A percentile compares a stretch with the other conserved stretches of the same genome.
These are phyloP conservation scores for Acer saccharum DNA, from an alignment of 345 rosid species.

Conservation along the genomic window DNA sequence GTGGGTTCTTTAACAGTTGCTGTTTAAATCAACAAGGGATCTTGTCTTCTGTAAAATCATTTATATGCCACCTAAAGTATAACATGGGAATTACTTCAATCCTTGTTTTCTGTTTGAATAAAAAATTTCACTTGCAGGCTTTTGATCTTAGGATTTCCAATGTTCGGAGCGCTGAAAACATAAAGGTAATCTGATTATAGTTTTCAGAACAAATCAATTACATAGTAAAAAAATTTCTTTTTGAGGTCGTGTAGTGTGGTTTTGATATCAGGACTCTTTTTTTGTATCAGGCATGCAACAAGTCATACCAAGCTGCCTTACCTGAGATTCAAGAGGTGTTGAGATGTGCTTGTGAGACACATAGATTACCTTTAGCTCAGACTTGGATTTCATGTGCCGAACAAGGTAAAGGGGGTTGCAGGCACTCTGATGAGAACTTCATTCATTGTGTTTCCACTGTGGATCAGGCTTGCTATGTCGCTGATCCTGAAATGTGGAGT, in stretches of 20 bases:
- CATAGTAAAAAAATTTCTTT: constrained; percentile 13
- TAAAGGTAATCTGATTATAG: constrained; percentile 52
- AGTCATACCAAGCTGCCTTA: constrained; percentile 65
- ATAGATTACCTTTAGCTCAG: constrained; percentile 80
- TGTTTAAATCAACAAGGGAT: not conserved
- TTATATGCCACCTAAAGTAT: too few relatives aligned
- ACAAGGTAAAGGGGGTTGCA: constrained; percentile 80
- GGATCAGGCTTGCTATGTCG: constrained; percentile 70
- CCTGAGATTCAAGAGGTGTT: constrained; percentile 79
- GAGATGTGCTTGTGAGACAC: constrained; percentile 74
- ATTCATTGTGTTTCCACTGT: constrained; percentile 73
- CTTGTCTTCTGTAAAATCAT: constrained; percentile 3
- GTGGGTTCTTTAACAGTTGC: not conserved
- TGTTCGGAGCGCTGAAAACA: constrained; percentile 31
- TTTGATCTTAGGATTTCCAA: constrained; percentile 81
- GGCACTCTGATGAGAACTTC: constrained; percentile 79
- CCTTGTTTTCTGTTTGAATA: constrained; percentile 7
- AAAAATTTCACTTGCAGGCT: constrained; percentile 49
- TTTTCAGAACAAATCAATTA: constrained; percentile 12
- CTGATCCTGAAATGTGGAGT: constrained; percentile 50
- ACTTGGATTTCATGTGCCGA: constrained; percentile 80
- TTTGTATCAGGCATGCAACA: constrained; percentile 47
- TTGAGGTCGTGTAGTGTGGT: constrained; percentile 15
- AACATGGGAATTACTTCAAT: not conserved
- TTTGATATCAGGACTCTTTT: constrained; percentile 22